Conservation (phyloP, 805 yeast genomes). For the Kuraishia molischiana region DNA sequence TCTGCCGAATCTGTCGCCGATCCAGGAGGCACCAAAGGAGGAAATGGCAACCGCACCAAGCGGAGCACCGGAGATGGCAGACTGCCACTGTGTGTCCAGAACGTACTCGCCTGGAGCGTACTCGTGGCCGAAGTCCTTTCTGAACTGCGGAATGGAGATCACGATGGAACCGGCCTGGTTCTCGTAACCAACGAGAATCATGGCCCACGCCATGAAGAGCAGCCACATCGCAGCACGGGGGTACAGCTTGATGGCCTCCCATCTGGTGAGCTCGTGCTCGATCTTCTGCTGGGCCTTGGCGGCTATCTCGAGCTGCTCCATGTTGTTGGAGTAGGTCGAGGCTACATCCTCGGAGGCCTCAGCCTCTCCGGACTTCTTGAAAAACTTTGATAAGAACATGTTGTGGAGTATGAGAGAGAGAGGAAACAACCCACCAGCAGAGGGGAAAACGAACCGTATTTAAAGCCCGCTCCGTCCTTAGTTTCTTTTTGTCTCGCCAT, state of each 20-base stretch:
- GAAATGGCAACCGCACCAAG: conserved; percentile 23
- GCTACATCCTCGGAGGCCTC: no score
- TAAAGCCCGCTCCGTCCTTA: no score
- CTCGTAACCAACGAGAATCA: conserved; percentile 33
- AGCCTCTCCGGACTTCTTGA: no score
- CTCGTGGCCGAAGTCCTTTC: conserved; percentile 22
- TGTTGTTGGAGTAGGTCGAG: no score
- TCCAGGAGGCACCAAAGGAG: conserved; percentile 22
- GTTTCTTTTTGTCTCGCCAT: no score
- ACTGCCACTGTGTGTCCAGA: conserved; percentile 33
- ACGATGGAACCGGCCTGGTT: conserved; percentile 26
- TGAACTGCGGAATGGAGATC: conserved; percentile 24
- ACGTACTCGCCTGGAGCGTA: conserved; percentile 14
- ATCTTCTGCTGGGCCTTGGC: not conserved
- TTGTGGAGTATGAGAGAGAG: no score
- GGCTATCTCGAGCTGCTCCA: not conserved
- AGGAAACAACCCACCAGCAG: no score
- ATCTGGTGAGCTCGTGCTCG: not conserved
- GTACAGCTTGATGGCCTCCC: not conserved
- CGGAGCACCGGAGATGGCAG: conserved; percentile 20
- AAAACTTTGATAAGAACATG: no score
- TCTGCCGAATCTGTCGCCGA: conserved; percentile 27
- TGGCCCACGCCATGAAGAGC: conserved; percentile 15
- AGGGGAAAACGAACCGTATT: no score
- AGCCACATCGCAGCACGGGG: conserved; percentile 18